These are phyloP conservation scores for Tetrapisispora nanseiensis DNA, from an alignment of 805 yeast genomes.

Conservation along the genomic window DNA sequence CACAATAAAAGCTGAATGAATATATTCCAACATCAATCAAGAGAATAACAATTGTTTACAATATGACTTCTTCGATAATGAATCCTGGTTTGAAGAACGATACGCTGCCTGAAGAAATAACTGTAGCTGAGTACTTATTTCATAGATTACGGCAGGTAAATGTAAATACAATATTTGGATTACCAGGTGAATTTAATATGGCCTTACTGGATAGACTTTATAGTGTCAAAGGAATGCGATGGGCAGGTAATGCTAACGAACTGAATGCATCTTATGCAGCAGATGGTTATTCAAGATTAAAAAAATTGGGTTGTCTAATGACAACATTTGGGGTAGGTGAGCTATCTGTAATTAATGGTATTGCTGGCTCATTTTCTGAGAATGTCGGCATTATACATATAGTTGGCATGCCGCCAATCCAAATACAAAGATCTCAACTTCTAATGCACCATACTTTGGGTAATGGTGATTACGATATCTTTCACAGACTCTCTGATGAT, in stretches of 20 bases:
- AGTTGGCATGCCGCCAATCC: constrained; percentile 64
- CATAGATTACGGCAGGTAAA: constrained; percentile 42
- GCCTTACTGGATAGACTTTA: constrained; percentile 58
- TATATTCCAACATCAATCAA: no score
- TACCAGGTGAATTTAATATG: constrained; percentile 67
- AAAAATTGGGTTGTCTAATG: constrained; percentile 29
- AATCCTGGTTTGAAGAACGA: constrained; percentile 6
- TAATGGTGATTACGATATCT: constrained; percentile 63
- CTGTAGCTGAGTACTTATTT: constrained; percentile 58
- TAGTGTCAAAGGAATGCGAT: constrained; percentile 39
- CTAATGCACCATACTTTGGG: constrained; percentile 70
- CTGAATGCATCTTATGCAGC: constrained; percentile 85
- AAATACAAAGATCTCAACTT: constrained; percentile 34
- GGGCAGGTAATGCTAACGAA: constrained; percentile 85
- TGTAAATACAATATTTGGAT: constrained; percentile 56
- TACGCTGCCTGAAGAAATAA: constrained; percentile 24
- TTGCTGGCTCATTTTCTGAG: constrained; percentile 77
- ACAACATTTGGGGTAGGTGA: constrained; percentile 87
- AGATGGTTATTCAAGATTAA: constrained; percentile 70
- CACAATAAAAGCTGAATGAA: no score
- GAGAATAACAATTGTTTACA: neutral
- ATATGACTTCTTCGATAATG: neutral
- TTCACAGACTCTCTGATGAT: constrained; percentile 58
- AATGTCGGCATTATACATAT: constrained; percentile 73
- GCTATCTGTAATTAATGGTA: constrained; percentile 73